Base-by-base conservation (phyloP, 805 yeast genomes). In the Candida parachauliodes region DNA sequence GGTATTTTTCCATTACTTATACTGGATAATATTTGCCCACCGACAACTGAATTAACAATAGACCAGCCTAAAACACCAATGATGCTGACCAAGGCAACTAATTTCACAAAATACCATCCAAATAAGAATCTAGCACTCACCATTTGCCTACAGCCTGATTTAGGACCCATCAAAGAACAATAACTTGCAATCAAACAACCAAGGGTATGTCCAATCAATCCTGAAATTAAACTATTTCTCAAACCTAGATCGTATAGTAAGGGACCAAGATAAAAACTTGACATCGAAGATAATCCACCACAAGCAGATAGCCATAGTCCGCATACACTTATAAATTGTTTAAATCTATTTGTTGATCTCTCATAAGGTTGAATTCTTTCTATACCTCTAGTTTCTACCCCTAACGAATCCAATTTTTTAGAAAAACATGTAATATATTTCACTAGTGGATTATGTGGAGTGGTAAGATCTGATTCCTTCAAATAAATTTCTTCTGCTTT, bases 41-140 rank as follows among this genome's bases (percentile, higher is more conserved):
- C 95, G 40, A 86, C 80, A 34, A 87, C 93, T 48, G 84, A 76
- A 54, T 86, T 87, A n/a, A 87, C 88, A 24, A 88, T 81, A n/a
- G 91, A 77, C 96, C 96, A 88, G n/a, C 96, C 96, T 49, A 85
- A 56, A 11, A 83, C 82, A 34, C 95, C 94, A 29, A 84, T 58
- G 41, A 84, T 77, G 31, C 86, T 75, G 26, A 83, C 76, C 28
- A 88, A 57, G 4, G 87, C 80, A 32, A 86, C 83, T 38, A 86
- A 65, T 56, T 83, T 82, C 27, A 88, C 88, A 47, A 81, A 77
- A 81, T 83, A 83, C 79, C 89, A 82, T 1, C 96, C 96, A 55
- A 87, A 88, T 32, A 86, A 63, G 48, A 72, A 86, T 44, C 95
- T 69, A 1, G 88, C 82, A 16, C 85, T 73, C 8, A 87, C 89